Conservation (phyloP, 257 asterid genomes). For the Rehmannia glutinosa region DNA sequence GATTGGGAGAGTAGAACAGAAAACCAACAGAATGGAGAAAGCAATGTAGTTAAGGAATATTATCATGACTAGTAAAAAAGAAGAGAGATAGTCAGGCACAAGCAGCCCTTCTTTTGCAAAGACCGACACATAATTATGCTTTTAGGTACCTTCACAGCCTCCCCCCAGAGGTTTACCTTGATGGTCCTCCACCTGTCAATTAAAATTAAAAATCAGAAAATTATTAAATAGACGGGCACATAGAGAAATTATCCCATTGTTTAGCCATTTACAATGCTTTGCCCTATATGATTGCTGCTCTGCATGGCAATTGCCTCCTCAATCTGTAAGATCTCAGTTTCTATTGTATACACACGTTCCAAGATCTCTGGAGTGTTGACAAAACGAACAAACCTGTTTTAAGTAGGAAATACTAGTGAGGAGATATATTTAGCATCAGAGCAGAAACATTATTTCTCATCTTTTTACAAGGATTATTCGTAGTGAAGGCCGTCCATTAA, state of each 20-base stretch:
- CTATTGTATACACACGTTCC: slow-evolving; percentile 62
- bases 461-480: background rate
- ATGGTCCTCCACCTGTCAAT: slow-evolving; percentile 41
- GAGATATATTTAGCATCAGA: background rate
- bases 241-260: background rate
- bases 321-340: slow-evolving; percentile 67
- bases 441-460: background rate
- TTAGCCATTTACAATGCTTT: slow-evolving; percentile 36
- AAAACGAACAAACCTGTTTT: slow-evolving; percentile 73
- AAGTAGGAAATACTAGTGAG: slow-evolving; percentile 17
- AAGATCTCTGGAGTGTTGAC: slow-evolving; percentile 76
- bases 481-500: background rate
- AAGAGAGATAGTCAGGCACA: background rate
- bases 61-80: background rate
- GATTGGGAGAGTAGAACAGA: background rate
- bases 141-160: slow-evolving; percentile 42
- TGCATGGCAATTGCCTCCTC: slow-evolving; percentile 55
- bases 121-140: background rate
- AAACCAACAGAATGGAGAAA: background rate
- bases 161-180: slow-evolving; percentile 32
- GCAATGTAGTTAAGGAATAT: background rate
- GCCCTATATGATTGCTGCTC: slow-evolving; percentile 37
- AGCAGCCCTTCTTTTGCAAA: background rate
- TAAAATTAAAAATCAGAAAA: background rate
- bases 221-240: background rate